Percentiles rank a stretch among this genome's conserved stretches.
Evolutionary conservation across 1,284 basidiomycete genomes (phyloP).

Genomic region (Trichosporon ovoides): DNA sequence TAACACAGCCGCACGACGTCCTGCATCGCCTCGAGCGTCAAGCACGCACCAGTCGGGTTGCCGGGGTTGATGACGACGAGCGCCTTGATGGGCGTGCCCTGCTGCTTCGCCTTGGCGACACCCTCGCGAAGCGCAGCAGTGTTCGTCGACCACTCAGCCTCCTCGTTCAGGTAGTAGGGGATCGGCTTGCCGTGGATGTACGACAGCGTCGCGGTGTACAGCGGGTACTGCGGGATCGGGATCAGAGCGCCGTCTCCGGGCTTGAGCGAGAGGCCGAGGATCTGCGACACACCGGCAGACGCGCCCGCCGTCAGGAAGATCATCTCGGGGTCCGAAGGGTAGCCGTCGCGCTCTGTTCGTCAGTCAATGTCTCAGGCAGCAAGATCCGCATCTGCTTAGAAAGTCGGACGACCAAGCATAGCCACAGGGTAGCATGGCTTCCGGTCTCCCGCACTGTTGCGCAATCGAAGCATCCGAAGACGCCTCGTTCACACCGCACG

Average conservation of each 20-base stretch:
- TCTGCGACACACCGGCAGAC: conserved; percentile 81
- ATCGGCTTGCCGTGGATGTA: conserved; percentile 74
- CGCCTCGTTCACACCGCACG: too few species aligned
- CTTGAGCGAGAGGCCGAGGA: conserved; percentile 55
- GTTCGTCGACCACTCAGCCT: conserved; percentile 78
- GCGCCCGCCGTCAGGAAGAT: conserved; percentile 95
- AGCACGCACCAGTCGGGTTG: conserved; percentile 84
- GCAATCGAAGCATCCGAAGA: too few species aligned
- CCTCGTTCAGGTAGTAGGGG: conserved; percentile 84
- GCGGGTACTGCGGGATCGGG: conserved; percentile 96
- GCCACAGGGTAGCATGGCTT: too few species aligned
- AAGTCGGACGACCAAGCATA: too few species aligned
- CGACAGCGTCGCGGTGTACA: conserved; percentile 91
- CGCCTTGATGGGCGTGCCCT: conserved; percentile 66
- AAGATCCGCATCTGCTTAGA: too few species aligned
- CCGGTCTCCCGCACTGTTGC: too few species aligned
- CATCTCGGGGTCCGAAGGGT: conserved; percentile 71
- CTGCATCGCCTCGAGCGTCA: conserved; percentile 66
- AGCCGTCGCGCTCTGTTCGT: conserved; percentile 73
- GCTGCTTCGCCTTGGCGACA: conserved; percentile 61
- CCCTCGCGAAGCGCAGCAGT: conserved; percentile 63
- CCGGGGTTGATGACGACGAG: conserved; percentile 95
- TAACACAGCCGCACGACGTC: conserved; percentile 75
- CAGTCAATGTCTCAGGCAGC: not conserved
- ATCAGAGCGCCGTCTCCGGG: conserved; percentile 56